A percentile compares a stretch with the other conserved stretches of the same genome.
Conservation (phyloP, 1,284 basidiomycete genomes). For the Bothia castanella region DNA sequence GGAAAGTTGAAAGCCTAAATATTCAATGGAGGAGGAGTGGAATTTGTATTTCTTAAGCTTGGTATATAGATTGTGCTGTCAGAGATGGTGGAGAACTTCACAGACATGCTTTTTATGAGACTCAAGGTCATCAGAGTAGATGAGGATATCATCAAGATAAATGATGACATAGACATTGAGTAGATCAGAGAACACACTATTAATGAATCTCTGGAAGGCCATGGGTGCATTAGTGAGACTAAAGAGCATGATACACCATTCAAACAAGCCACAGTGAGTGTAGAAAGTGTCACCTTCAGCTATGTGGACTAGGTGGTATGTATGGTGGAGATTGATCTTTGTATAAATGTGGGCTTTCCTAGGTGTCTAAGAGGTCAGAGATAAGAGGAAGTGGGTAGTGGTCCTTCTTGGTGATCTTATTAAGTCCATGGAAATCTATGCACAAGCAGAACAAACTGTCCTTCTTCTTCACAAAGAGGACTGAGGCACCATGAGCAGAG, state of each 20-base stretch:
- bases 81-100: constrained; percentile 30
- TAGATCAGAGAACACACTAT: not conserved
- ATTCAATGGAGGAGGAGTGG: constrained; percentile 23
- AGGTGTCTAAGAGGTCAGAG: not conserved
- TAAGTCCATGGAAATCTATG: not conserved
- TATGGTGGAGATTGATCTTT: not conserved
- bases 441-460: not conserved
- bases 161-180: not conserved
- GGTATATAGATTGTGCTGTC: constrained; percentile 14
- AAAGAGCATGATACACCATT: not conserved
- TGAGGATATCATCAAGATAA: too few relatives aligned
- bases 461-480: not conserved
- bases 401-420: not conserved
- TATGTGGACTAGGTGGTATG: not conserved
- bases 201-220: not conserved
- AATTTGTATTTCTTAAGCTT: constrained; percentile 35
- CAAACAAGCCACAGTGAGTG: not conserved
- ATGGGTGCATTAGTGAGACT: not conserved
- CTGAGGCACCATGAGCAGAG: too few relatives aligned
- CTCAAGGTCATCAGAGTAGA: constrained; percentile 2
- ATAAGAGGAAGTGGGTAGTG: not conserved
- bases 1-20: constrained; percentile 20
- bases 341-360: not conserved
- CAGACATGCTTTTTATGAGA: constrained; percentile 28
- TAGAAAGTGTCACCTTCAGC: not conserved